Percentiles rank a stretch among this genome's conserved stretches.
Conservation (phyloP, 805 yeast species). For the Sungouiozyma intestinalis region DNA sequence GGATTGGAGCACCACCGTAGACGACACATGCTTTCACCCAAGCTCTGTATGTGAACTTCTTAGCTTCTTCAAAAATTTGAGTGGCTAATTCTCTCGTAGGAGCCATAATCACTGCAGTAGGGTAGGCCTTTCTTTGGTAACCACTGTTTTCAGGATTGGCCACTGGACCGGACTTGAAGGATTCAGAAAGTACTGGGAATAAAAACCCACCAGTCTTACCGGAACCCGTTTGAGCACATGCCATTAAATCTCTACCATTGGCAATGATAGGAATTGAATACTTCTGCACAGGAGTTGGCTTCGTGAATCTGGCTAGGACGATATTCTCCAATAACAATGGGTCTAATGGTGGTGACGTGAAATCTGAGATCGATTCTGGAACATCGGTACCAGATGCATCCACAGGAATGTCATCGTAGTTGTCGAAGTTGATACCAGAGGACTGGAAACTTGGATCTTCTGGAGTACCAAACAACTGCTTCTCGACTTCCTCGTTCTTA, state of each 20-base stretch:
- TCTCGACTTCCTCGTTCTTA: constrained; percentile 57
- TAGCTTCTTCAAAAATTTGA: constrained; percentile 92
- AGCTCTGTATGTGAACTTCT: constrained; percentile 91
- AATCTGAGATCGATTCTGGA: constrained; percentile 84
- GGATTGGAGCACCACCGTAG: constrained; percentile 97
- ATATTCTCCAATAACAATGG: constrained; percentile 78
- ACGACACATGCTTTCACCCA: constrained; percentile 97
- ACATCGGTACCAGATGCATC: constrained; percentile 93
- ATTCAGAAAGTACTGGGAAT: constrained; percentile 92
- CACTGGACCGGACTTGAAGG: constrained; percentile 77
- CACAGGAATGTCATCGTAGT: constrained; percentile 97
- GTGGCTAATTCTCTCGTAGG: constrained; percentile 99
- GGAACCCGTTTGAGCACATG: constrained; percentile 97
- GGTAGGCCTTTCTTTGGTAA: constrained; percentile 71
- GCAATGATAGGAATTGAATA: constrained; percentile 89
- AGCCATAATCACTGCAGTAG: constrained; percentile 91
- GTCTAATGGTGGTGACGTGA: constrained; percentile 90
- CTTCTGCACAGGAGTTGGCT: constrained; percentile 95
- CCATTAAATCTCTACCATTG: constrained; percentile 86
- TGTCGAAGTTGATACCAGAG: constrained; percentile 96
- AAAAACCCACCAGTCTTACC: constrained; percentile 99
- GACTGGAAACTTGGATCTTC: constrained; percentile 62
- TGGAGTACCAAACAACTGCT: constrained; percentile 75
- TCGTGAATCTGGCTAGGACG: constrained; percentile 76
- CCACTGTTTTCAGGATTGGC: constrained; percentile 28